These are phyloP conservation scores for Trichoderma semiorbis DNA, from an alignment of 2,329 filamentous ascomycete genomes.

Conservation along the genomic window DNA sequence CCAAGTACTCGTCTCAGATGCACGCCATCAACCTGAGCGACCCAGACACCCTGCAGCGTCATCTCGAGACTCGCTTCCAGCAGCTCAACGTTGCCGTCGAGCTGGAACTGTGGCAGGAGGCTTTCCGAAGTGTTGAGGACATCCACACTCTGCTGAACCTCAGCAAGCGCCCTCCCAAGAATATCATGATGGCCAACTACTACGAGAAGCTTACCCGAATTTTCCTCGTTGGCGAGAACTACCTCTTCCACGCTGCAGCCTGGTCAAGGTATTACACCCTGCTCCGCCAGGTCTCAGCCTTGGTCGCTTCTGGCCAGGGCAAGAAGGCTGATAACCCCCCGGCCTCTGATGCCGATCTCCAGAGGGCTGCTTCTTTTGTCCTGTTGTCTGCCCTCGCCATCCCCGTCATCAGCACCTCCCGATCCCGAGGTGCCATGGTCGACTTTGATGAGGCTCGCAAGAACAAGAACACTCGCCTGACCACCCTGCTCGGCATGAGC, in stretches of 20 bases:
- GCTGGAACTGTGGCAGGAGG: slow-evolving; percentile 97
- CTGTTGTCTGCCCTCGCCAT: slow-evolving; percentile 94
- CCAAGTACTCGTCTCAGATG: slow-evolving; percentile 99
- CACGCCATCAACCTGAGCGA: slow-evolving; percentile 99
- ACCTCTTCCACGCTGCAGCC: slow-evolving; percentile 96
- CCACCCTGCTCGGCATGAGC: slow-evolving; percentile 91
- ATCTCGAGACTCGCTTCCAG: slow-evolving; percentile 96
- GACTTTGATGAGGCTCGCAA: slow-evolving; percentile 96
- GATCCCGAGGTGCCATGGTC: slow-evolving; percentile 91
- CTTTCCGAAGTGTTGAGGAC: slow-evolving; percentile 98
- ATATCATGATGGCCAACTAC: slow-evolving; percentile 99
- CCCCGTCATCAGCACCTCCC: slow-evolving; percentile 96
- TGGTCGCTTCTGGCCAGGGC: slow-evolving; percentile 79
- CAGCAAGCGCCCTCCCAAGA: slow-evolving; percentile 97
- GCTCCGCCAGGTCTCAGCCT: slow-evolving; percentile 80
- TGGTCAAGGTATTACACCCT: slow-evolving; percentile 98
- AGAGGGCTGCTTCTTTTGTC: slow-evolving; percentile 93
- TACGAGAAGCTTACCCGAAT: slow-evolving; percentile 99
- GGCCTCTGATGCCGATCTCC: slow-evolving; percentile 83
- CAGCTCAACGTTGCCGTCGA: slow-evolving; percentile 98
- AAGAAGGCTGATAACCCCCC: slow-evolving; percentile 93
- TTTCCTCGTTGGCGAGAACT: slow-evolving; percentile 98
- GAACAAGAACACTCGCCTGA: slow-evolving; percentile 97
- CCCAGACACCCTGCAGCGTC: slow-evolving; percentile 92
- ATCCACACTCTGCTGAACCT: slow-evolving; percentile 96